Base-by-base conservation (phyloP, 1,284 basidiomycete genomes). In the Xerocomus nothofagi region DNA sequence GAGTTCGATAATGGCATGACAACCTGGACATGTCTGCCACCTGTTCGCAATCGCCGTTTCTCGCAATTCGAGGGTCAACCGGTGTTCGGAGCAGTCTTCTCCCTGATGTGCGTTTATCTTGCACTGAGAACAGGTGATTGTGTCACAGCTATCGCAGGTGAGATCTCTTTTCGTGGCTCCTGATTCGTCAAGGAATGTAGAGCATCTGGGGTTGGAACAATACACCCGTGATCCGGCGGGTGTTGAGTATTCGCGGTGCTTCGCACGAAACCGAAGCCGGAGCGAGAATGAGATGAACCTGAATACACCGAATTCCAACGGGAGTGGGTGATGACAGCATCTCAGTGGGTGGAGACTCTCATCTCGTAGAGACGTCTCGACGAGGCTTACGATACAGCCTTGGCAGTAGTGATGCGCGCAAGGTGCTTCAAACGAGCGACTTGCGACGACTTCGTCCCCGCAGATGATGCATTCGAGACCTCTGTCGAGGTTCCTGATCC, bases 1-100 rank as follows among this genome's bases (percentile, higher is more conserved):
- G 39, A 74, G 72, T 53, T 77, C 74, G 41, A 77, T 62, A 40
- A 77, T 63, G 32, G 65, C 58, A 40, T 63, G 61, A 57, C 75
- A 76, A 2, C 67, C 66, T 1, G 75, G 73, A 56, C 75, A 76
- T 2, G 71, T 70, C 45, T 68, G 62, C 75, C 76, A 77, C 30
- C 66, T 69, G 34, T 59, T 53, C 36, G 56, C 43, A 18, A 58
- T 45, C 5, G 65, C 73, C 14, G 69, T 63, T 5, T 58, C 60
- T 17, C 68, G 66, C 4, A 73, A 57, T 20, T 66, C 57, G 38
- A 26, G 51, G 34, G 33, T 63, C 52, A 39, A 59, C 49, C 23
- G 56, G 42, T 57, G 69, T 60, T 45, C 58, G 45, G 44, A 54
- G 50, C 53, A 56, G 44, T 51, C 44, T 21, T 62, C 51, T 3